Evolutionary conservation across 1,284 basidiomycete genomes (phyloP).

Genomic region (Cystobasidium slooffiae): DNA sequence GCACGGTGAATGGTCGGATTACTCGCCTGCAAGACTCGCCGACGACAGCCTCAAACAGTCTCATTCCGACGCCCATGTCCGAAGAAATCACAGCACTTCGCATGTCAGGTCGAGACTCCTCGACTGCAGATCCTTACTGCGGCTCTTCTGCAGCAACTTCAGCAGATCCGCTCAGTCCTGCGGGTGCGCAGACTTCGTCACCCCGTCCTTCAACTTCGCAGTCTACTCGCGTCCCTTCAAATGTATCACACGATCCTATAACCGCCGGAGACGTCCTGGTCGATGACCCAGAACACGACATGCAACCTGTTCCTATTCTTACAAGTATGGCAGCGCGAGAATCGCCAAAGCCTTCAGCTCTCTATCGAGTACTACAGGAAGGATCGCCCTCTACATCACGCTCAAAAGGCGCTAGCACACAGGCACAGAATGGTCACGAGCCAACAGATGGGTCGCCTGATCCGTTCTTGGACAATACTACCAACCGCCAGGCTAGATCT

Average conservation of each 20-base stretch:
- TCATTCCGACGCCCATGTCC: background rate
- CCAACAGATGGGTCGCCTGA: background rate
- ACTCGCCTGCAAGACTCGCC: background rate
- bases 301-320: background rate
- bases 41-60: background rate
- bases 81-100: constrained; percentile 19
- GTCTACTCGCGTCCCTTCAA: constrained; percentile 10
- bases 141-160: background rate
- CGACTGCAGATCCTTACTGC: background rate
- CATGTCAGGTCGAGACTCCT: background rate
- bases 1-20: background rate
- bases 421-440: constrained; percentile 11
- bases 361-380: background rate
- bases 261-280: background rate
- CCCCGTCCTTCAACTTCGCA: constrained; percentile 2
- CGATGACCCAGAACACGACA: background rate
- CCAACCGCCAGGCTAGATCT: background rate
- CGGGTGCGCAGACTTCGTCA: background rate
- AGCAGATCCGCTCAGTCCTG: background rate
- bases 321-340: too few species aligned
- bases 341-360: background rate
- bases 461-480: background rate
- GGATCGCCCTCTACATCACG: background rate
- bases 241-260: constrained; percentile 5
- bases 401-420: background rate